A percentile compares a stretch with the other conserved stretches of the same genome.
Conservation (phyloP, 495 filamentous ascomycete genomes). For the Hypoxylon fuscum region DNA sequence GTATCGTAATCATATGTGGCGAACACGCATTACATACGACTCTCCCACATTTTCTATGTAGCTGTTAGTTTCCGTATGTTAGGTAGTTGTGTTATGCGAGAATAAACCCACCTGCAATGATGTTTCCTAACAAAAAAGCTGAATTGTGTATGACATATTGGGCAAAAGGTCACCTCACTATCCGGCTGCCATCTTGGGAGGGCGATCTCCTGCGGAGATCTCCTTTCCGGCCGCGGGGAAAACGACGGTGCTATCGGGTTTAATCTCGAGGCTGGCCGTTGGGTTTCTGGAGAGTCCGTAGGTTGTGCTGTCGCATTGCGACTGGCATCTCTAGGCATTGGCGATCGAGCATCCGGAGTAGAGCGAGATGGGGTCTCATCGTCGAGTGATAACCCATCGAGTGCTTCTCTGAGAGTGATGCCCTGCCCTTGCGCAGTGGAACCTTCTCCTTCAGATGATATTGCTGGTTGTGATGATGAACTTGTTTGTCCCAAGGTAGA, state of each 20-base stretch:
- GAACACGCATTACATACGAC: conserved; percentile 94
- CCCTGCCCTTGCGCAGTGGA: conserved; percentile 6
- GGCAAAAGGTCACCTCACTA: conserved; percentile 76
- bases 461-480: neutral
- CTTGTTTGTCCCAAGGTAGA: neutral
- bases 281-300: neutral
- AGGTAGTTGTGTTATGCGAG: neutral
- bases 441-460: neutral
- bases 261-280: conserved; percentile 9
- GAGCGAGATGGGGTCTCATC: neutral
- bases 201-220: conserved; percentile 45
- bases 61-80: conserved; percentile 29
- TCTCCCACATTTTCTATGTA: conserved; percentile 83
- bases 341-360: neutral
- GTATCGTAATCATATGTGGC: conserved; percentile 94
- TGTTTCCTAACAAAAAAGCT: conserved; percentile 90
- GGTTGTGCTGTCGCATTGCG: conserved; percentile 4
- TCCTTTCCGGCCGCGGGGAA: conserved; percentile 10
- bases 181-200: conserved; percentile 90
- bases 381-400: neutral
- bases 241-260: conserved; percentile 33
- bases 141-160: conserved; percentile 80
- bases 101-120: conserved; percentile 74
- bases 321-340: neutral
- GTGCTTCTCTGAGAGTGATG: conserved; percentile 17